Conservation (phyloP, 805 yeast species). For the Teunomyces lycoperdinae region DNA sequence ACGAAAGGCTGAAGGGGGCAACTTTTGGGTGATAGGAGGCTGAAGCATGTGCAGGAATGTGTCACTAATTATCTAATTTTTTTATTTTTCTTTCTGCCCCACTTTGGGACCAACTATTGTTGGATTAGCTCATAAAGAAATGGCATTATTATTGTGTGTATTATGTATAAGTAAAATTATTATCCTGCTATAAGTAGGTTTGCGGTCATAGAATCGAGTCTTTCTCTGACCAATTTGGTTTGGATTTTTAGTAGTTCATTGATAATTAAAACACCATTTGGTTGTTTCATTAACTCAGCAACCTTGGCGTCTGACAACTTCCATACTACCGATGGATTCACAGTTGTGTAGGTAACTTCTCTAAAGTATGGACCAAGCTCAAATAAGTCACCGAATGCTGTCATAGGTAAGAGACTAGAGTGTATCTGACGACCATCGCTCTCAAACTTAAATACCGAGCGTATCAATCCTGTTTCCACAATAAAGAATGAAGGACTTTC, state of each 20-base stretch:
- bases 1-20: not conserved
- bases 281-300: conserved; percentile 41
- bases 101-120: not conserved
- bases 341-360: conserved; percentile 50
- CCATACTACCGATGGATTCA: conserved; percentile 69
- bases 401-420: conserved; percentile 60
- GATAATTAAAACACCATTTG: conserved; percentile 49
- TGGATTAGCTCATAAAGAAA: not conserved
- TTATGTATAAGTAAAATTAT: not conserved
- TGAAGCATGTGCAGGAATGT: not conserved
- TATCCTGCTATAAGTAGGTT: conserved; percentile 65
- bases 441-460: conserved; percentile 37
- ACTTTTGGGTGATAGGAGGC: not conserved
- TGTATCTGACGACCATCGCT: conserved; percentile 35
- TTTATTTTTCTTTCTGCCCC: not conserved
- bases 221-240: conserved; percentile 59
- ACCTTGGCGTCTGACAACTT: conserved; percentile 49
- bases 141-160: not conserved
- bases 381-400: conserved; percentile 65
- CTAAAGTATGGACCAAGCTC: conserved; percentile 36
- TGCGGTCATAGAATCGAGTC: conserved; percentile 74
- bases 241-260: conserved; percentile 64
- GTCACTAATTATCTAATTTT: not conserved
- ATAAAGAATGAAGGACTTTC: conserved; percentile 53
- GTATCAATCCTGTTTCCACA: conserved; percentile 48